These are phyloP conservation scores for Xylaria telfairii DNA, from an alignment of 495 filamentous ascomycete genomes.

Conservation along the genomic window DNA sequence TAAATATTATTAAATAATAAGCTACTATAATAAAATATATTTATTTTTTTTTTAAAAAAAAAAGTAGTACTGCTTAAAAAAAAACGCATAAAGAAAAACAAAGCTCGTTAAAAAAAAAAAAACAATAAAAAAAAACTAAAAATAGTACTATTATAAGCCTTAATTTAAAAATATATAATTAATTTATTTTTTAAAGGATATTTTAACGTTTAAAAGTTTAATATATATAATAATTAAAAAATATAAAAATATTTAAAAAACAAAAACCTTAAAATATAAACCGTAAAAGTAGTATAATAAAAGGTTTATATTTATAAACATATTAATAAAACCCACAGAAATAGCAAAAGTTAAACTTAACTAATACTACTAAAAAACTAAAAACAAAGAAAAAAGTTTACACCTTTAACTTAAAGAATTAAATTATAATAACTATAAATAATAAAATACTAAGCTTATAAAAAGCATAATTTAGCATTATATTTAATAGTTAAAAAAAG, in stretches of 20 bases:
- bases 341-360: background rate
- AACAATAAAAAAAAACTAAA: constrained; percentile 6
- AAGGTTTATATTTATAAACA: background rate
- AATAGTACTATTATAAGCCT: constrained; percentile 22
- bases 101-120: constrained; percentile 17
- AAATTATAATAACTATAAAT: too few species aligned
- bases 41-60: background rate
- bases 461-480: background rate
- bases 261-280: background rate
- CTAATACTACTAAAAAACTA: background rate
- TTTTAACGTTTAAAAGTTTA: background rate
- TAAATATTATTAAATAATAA: background rate
- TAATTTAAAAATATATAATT: background rate
- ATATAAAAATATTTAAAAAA: background rate
- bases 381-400: background rate
- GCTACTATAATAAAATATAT: background rate
- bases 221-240: background rate
- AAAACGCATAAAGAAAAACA: background rate
- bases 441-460: background rate
- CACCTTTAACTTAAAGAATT: background rate
- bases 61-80: background rate
- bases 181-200: background rate
- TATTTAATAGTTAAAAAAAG: background rate
- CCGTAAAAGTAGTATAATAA: background rate
- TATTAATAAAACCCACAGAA: background rate